Evolutionary conservation across 2,329 filamentous ascomycete genomes (phyloP).

Genomic region (Aplosporella prunicola): DNA sequence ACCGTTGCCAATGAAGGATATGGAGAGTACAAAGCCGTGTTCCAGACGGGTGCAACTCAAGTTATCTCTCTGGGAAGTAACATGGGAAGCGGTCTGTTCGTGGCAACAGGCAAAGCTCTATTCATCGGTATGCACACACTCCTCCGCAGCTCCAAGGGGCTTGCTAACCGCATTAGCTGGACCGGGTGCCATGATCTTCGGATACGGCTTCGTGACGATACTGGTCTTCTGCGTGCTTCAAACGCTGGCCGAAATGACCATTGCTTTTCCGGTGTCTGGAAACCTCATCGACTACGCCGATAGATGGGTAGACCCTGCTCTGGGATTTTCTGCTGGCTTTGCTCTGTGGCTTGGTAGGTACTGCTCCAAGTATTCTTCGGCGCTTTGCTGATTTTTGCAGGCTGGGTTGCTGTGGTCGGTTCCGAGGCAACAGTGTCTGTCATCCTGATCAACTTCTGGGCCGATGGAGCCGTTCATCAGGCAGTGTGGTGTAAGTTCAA

Average conservation of each 20-base stretch:
- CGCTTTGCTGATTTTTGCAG: too few species aligned
- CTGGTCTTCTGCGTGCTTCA: conserved; percentile 27
- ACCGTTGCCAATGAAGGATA: too few species aligned
- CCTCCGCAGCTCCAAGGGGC: too few species aligned
- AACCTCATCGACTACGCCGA: conserved; percentile 32
- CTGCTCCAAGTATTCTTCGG: too few species aligned
- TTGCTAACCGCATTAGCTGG: too few species aligned
- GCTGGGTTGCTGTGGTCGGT: conserved; percentile 17
- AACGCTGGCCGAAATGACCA: conserved; percentile 28
- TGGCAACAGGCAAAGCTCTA: conserved; percentile 21
- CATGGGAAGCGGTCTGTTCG: conserved; percentile 25
- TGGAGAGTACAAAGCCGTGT: conserved; percentile 10
- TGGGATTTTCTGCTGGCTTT: conserved; percentile 31
- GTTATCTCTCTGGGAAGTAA: conserved; percentile 21
- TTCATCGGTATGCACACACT: too few species aligned
- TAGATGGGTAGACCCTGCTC: conserved; percentile 29
- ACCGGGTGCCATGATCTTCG: conserved; percentile 19
- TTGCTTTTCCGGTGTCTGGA: conserved; percentile 28
- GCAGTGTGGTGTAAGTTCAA: neutral
- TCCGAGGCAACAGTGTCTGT: conserved; percentile 16
- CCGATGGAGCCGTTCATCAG: neutral
- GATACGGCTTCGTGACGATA: conserved; percentile 20
- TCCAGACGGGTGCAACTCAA: conserved; percentile 11
- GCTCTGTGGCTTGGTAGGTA: conserved; percentile 27
- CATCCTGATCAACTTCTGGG: conserved; percentile 11